Conservation (phyloP, 495 filamentous ascomycete species). For the Aspergillus heteromorphus region DNA sequence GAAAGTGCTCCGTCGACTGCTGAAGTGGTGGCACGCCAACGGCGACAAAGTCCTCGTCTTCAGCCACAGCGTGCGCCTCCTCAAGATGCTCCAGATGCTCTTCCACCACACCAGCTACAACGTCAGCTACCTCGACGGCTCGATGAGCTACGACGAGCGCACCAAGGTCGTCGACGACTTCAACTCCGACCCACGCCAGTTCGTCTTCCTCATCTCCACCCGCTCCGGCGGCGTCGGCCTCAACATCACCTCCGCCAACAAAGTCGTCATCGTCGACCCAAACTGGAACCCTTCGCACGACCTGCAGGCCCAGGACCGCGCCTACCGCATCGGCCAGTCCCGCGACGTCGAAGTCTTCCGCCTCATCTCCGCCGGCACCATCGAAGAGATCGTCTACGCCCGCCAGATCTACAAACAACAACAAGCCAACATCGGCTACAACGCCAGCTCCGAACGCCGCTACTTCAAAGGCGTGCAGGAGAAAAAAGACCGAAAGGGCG, state of each 20-base stretch:
- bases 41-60: conserved; percentile 95
- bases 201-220: conserved; percentile 94
- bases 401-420: conserved; percentile 99
- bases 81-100: conserved; percentile 80
- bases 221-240: conserved; percentile 85
- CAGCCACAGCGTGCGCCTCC: conserved; percentile 77
- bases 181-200: conserved; percentile 82
- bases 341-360: conserved; percentile 96
- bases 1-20: conserved; percentile 82
- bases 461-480: conserved; percentile 96
- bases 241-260: conserved; percentile 97
- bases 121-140: conserved; percentile 84
- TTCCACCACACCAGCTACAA: conserved; percentile 90
- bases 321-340: conserved; percentile 90
- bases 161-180: conserved; percentile 77
- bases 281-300: conserved; percentile 97
- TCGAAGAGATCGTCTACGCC: conserved; percentile 96
- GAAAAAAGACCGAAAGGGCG: conserved; percentile 72
- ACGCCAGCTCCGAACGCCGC: conserved; percentile 80
- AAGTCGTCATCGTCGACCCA: conserved; percentile 94
- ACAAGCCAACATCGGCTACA: conserved; percentile 96
- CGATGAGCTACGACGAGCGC: conserved; percentile 81
- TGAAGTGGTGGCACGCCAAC: conserved; percentile 82
- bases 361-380: conserved; percentile 85
- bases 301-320: conserved; percentile 92